Percentiles rank a stretch among this genome's conserved stretches.
These are phyloP conservation scores for Leccinum boreale DNA, from an alignment of 768 basidiomycete genomes.

Conservation along the genomic window DNA sequence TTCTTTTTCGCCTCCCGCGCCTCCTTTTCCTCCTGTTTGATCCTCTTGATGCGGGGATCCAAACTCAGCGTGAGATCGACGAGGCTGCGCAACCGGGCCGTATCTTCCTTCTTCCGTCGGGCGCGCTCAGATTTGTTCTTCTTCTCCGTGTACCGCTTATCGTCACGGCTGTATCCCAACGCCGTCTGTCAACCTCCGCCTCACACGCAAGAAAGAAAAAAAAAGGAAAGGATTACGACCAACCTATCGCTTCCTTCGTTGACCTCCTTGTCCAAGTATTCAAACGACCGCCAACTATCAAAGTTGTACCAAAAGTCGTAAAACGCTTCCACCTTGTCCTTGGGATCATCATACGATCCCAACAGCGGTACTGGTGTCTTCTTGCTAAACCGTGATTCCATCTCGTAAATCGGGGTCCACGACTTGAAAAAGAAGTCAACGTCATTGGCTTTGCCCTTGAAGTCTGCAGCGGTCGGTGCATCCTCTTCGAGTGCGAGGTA, in stretches of 20 bases:
- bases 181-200: constrained; percentile 10
- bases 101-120: constrained; percentile 96
- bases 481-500: constrained; percentile 75
- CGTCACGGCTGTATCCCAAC: constrained; percentile 70
- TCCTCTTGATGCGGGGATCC: constrained; percentile 95
- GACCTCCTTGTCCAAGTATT: constrained; percentile 97
- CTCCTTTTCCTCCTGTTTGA: constrained; percentile 95
- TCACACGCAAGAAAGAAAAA: neutral
- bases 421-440: constrained; percentile 65
- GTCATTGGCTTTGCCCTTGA: constrained; percentile 48
- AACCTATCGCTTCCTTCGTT: constrained; percentile 96
- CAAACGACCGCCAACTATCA: constrained; percentile 97
- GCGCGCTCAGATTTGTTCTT: constrained; percentile 99
- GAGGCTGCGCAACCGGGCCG: constrained; percentile 76
- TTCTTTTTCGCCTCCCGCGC: constrained; percentile 90
- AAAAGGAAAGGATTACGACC: constrained; percentile 24
- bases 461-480: constrained; percentile 60
- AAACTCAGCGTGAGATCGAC: constrained; percentile 81
- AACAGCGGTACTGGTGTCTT: constrained; percentile 79
- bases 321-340: constrained; percentile 84
- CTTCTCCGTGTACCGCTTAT: constrained; percentile 98
- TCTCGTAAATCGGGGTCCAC: constrained; percentile 81
- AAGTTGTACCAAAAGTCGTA: constrained; percentile 99
- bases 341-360: constrained; percentile 65
- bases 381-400: constrained; percentile 91